Evolutionary conservation across 176 grass and related monocot species (phyloP).

Genomic region (Typha latifolia): DNA sequence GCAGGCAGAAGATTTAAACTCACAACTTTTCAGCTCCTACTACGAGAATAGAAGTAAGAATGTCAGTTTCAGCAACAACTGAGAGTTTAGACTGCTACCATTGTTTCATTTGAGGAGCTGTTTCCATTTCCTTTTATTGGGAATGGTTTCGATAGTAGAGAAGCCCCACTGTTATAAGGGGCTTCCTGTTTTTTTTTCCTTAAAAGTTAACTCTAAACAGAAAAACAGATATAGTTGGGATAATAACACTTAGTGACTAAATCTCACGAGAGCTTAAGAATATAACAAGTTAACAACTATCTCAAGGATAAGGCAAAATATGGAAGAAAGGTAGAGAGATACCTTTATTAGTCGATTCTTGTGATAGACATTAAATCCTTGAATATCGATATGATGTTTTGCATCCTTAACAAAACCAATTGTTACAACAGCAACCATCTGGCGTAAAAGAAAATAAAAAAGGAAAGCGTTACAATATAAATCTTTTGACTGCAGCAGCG

Average conservation of each 20-base stretch:
- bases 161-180: not conserved
- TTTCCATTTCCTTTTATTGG: no score
- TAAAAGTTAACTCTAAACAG: not conserved
- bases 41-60: no score
- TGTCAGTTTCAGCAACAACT: no score
- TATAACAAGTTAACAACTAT: not conserved
- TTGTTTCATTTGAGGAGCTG: no score
- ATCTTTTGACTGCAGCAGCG: not conserved
- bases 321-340: not conserved
- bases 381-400: slow-evolving; percentile 85
- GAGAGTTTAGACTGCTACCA: no score
- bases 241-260: not conserved
- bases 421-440: slow-evolving; percentile 92
- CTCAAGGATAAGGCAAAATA: not conserved
- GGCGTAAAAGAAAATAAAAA: slow-evolving; percentile 7
- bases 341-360: slow-evolving; percentile 97
- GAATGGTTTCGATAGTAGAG: no score
- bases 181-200: not conserved
- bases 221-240: not conserved
- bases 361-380: slow-evolving; percentile 99
- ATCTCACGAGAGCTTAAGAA: not conserved
- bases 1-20: no score
- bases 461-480: not conserved
- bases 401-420: slow-evolving; percentile 99
- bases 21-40: no score